Conservation (phyloP, 495 filamentous ascomycete species). For the Schizothecium vesticola region DNA sequence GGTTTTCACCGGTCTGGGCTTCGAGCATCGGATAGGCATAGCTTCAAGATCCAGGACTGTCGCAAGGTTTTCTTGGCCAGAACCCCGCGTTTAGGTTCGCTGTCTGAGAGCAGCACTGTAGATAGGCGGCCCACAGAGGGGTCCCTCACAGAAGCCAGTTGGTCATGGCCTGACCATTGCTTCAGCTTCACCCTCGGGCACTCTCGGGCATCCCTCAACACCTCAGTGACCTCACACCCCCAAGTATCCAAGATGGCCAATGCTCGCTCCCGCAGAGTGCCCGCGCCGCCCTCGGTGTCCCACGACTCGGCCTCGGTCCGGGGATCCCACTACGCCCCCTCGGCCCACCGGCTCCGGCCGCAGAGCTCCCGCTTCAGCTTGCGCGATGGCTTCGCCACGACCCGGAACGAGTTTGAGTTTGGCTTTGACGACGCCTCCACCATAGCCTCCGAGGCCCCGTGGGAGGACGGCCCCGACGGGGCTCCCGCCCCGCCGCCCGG, state of each 20-base stretch:
- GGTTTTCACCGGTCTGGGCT: too few species aligned
- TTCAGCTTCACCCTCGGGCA: background rate
- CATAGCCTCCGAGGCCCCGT: slow-evolving; percentile 15
- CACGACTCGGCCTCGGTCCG: slow-evolving; percentile 15
- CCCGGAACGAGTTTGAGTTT: slow-evolving; percentile 26
- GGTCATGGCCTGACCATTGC: background rate
- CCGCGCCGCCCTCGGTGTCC: slow-evolving; percentile 10
- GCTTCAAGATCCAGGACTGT: too few species aligned
- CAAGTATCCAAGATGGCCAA: background rate
- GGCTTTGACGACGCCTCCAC: slow-evolving; percentile 26
- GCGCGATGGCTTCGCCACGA: slow-evolving; percentile 26
- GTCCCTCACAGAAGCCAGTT: background rate
- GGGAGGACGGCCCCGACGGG: slow-evolving; percentile 10
- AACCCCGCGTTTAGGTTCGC: too few species aligned
- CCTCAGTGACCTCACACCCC: background rate
- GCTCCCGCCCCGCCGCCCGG: background rate
- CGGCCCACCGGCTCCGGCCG: slow-evolving; percentile 11
- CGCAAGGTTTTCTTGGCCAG: too few species aligned
- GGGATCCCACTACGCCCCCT: background rate
- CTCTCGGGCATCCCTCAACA: background rate
- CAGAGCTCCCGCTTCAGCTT: slow-evolving; percentile 23
- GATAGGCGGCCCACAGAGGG: background rate
- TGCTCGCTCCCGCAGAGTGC: slow-evolving; percentile 6
- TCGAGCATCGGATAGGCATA: too few species aligned
- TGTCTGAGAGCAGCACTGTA: too few species aligned